Conservation (phyloP, 2,329 filamentous ascomycete species). For the Trichoderma cornu-damae region DNA sequence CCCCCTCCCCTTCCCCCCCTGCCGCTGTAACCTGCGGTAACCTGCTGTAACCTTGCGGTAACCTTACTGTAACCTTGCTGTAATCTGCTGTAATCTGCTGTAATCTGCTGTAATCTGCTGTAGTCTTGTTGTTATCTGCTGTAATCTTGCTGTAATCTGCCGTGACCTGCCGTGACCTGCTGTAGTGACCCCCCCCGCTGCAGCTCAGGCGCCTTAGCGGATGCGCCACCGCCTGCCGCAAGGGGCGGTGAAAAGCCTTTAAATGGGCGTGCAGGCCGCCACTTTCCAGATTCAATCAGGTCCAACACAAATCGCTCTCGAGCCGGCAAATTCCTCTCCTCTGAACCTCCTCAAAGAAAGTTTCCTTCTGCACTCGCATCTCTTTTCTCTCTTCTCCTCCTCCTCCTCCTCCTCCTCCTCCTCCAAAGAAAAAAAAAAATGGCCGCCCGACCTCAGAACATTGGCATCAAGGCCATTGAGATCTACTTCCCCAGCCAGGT, state of each 20-base stretch:
- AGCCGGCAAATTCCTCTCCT: conserved; percentile 19
- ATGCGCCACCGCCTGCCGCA: conserved; percentile 19
- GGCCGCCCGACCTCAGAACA: conserved; percentile 75
- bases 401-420: too few relatives aligned
- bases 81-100: background rate
- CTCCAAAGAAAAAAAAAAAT: too few relatives aligned
- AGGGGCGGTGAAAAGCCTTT: conserved; percentile 23
- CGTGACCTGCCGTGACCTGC: background rate
- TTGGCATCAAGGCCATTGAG: conserved; percentile 90
- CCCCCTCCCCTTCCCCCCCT: background rate
- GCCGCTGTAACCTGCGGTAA: too few relatives aligned
- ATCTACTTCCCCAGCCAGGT: conserved; percentile 86
- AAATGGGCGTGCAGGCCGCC: conserved; percentile 11
- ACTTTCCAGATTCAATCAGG: background rate
- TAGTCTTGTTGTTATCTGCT: too few relatives aligned
- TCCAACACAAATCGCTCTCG: conserved; percentile 1
- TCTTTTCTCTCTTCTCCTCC: background rate
- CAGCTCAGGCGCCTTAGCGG: background rate
- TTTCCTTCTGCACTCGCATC: too few relatives aligned
- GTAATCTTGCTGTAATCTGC: background rate
- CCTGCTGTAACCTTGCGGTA: background rate
- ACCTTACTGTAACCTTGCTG: background rate
- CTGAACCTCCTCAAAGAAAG: conserved; percentile 3
- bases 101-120: background rate
- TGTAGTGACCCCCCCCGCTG: background rate